Conservation (phyloP, 495 filamentous ascomycete genomes). For the Annulohypoxylon maeteangense region DNA sequence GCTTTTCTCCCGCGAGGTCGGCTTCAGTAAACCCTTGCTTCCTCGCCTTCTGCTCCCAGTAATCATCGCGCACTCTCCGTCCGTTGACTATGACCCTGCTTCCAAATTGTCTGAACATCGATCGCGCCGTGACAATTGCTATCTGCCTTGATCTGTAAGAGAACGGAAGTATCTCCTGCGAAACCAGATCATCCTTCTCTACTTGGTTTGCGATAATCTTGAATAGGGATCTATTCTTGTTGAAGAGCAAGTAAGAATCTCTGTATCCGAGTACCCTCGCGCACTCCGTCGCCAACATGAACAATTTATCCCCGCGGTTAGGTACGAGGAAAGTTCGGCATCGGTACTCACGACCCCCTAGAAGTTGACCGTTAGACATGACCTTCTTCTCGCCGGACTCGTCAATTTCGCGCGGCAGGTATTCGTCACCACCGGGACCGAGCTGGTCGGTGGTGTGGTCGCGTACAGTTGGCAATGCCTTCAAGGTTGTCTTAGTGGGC, state of each 20-base stretch:
- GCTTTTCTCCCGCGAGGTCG: conserved; percentile 94
- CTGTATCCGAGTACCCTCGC: conserved; percentile 93
- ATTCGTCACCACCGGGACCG: conserved; percentile 91
- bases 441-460: conserved; percentile 99
- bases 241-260: conserved; percentile 98
- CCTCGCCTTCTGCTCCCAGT: conserved; percentile 96
- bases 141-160: conserved; percentile 98
- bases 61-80: conserved; percentile 93
- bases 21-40: conserved; percentile 99
- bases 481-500: conserved; percentile 89
- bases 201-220: conserved; percentile 98
- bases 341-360: conserved; percentile 86
- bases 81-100: conserved; percentile 91
- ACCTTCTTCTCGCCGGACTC: conserved; percentile 95
- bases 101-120: conserved; percentile 99
- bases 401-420: conserved; percentile 92
- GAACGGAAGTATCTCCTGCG: conserved; percentile 95
- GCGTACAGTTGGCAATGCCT: conserved; percentile 93
- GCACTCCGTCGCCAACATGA: conserved; percentile 99
- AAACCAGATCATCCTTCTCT: conserved; percentile 96
- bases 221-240: conserved; percentile 96
- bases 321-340: conserved; percentile 95
- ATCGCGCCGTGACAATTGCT: conserved; percentile 96
- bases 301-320: conserved; percentile 88
- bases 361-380: conserved; percentile 78